Evolutionary conservation across 768 basidiomycete genomes (phyloP).

Genomic region (Coprinellus micaceus): DNA sequence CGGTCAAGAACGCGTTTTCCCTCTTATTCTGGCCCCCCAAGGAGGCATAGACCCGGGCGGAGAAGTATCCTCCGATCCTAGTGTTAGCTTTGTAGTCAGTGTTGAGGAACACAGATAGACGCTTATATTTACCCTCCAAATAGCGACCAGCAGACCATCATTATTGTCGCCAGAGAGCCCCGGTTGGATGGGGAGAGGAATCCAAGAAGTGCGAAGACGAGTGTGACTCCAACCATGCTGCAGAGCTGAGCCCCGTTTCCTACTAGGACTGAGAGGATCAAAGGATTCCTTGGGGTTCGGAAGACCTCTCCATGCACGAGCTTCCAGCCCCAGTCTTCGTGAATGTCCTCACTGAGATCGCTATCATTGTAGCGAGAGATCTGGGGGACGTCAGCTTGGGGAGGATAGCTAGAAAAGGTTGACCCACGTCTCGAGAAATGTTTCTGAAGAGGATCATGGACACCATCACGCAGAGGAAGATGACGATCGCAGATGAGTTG

Average conservation of each 20-base stretch:
- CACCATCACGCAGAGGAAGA: slow-evolving; percentile 92
- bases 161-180: slow-evolving; percentile 88
- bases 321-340: slow-evolving; percentile 99
- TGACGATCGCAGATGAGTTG: slow-evolving; percentile 87
- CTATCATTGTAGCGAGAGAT: slow-evolving; percentile 94
- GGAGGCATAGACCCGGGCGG: slow-evolving; percentile 76
- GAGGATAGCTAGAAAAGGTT: background rate
- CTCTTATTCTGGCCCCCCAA: slow-evolving; percentile 74
- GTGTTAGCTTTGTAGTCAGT: background rate
- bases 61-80: slow-evolving; percentile 87
- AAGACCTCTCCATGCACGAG: slow-evolving; percentile 96
- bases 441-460: slow-evolving; percentile 84
- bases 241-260: slow-evolving; percentile 87
- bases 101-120: no score
- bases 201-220: slow-evolving; percentile 89
- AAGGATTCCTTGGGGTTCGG: slow-evolving; percentile 71
- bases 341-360: slow-evolving; percentile 89
- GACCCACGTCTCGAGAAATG: slow-evolving; percentile 80
- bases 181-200: slow-evolving; percentile 96
- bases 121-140: slow-evolving; percentile 66
- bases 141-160: slow-evolving; percentile 92
- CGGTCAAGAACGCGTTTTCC: slow-evolving; percentile 84
- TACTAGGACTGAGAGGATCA: slow-evolving; percentile 79
- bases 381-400: slow-evolving; percentile 33
- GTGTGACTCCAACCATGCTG: slow-evolving; percentile 84